A percentile compares a stretch with the other conserved stretches of the same genome.
phyloP scores from a whole-genome alignment of 1,284 basidiomycete species.

The Fomitopsis palustris region DNA sequence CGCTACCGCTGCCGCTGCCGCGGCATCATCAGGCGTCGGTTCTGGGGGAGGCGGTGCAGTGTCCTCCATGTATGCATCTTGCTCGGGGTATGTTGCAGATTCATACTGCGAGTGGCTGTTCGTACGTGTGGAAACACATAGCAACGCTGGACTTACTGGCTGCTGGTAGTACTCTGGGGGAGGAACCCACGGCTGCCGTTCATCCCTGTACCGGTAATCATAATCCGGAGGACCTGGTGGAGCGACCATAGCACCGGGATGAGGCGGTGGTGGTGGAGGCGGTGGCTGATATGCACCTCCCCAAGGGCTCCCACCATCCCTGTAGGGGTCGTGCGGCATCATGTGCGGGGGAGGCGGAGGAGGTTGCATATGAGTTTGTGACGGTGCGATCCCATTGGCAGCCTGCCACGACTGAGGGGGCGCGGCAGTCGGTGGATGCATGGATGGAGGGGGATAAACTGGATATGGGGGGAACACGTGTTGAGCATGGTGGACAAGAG shows the following conservation, averaged over 20 bases:
- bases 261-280: constrained; percentile 28
- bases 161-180: constrained; percentile 55
- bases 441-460: constrained; percentile 38
- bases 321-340: constrained; percentile 42
- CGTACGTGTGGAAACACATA: neutral
- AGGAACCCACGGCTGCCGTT: constrained; percentile 47
- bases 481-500: constrained; percentile 28
- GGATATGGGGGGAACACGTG: constrained; percentile 43
- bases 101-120: constrained; percentile 32
- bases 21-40: constrained; percentile 23
- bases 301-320: constrained; percentile 44
- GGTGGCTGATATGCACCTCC: constrained; percentile 36
- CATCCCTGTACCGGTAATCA: constrained; percentile 56
- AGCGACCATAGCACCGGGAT: constrained; percentile 39
- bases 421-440: constrained; percentile 43
- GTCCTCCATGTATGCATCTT: constrained; percentile 46
- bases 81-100: constrained; percentile 37
- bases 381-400: constrained; percentile 54
- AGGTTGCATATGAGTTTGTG: constrained; percentile 57
- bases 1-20: neutral
- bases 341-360: constrained; percentile 31
- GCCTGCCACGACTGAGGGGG: constrained; percentile 63
- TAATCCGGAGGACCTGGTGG: constrained; percentile 39
- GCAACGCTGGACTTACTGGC: constrained; percentile 29
- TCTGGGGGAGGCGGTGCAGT: constrained; percentile 40